Evolutionary conservation across 805 yeast genomes (phyloP).

Genomic region (Maudiozyma saulgeensis): DNA sequence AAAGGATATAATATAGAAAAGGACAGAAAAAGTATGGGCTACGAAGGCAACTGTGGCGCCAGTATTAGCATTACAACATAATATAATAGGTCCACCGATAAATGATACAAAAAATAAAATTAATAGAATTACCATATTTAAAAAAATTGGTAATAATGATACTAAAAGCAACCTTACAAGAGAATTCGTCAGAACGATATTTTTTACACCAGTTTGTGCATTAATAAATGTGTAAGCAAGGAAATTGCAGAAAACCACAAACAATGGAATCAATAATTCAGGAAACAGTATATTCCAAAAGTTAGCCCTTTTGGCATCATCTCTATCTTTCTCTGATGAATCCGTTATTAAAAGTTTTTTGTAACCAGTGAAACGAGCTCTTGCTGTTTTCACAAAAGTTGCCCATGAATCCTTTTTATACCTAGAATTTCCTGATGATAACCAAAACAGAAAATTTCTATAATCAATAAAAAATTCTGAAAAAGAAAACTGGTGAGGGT

Average conservation of each 20-base stretch:
- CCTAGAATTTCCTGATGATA: constrained; percentile 65
- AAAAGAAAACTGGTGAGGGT: constrained; percentile 69
- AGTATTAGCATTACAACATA: constrained; percentile 34
- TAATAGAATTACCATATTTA: constrained; percentile 27
- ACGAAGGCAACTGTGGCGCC: constrained; percentile 47
- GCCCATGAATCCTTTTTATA: constrained; percentile 74
- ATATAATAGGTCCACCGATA: constrained; percentile 40
- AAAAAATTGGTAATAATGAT: constrained; percentile 39
- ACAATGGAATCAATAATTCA: constrained; percentile 65
- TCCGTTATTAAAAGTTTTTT: constrained; percentile 64
- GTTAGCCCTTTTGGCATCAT: constrained; percentile 66
- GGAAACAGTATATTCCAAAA: constrained; percentile 69
- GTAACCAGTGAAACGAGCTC: constrained; percentile 89
- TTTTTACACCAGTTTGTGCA: constrained; percentile 72
- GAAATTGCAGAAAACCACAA: constrained; percentile 59
- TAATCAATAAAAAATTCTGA: constrained; percentile 65
- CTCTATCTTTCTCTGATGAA: constrained; percentile 51
- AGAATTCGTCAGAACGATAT: constrained; percentile 45
- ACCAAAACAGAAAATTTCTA: constrained; percentile 57
- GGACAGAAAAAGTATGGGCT: constrained; percentile 45
- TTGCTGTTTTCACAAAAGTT: constrained; percentile 57
- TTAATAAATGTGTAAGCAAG: constrained; percentile 74
- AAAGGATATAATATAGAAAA: constrained; percentile 46
- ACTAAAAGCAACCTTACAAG: constrained; percentile 51
- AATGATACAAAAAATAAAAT: constrained; percentile 37